These are phyloP conservation scores for Nemophila menziesii DNA, from an alignment of 257 asterid genomes.

Conservation along the genomic window DNA sequence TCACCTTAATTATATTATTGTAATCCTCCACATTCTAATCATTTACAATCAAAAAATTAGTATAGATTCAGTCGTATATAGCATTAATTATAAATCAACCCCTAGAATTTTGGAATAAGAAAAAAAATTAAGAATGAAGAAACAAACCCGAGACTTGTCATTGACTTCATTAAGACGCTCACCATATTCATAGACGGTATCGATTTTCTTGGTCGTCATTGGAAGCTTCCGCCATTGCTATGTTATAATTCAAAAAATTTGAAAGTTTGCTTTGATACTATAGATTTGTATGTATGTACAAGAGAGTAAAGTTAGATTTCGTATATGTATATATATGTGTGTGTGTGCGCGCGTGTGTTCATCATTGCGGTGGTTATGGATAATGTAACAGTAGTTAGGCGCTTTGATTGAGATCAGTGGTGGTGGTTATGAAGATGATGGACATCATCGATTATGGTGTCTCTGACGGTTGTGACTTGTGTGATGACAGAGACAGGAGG, in stretches of 20 bases:
- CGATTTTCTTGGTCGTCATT: constrained; percentile 56
- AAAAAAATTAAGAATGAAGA: neutral
- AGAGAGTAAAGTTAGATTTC: neutral
- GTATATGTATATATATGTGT: no score
- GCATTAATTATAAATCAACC: constrained; percentile 13
- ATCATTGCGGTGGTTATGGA: no score
- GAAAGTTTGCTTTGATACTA: neutral
- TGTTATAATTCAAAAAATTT: no score
- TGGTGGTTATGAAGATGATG: no score
- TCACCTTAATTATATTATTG: constrained; percentile 61
- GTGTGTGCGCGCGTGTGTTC: no score
- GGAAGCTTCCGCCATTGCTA: constrained; percentile 32
- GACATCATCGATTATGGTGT: no score
- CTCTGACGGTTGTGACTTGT: no score
- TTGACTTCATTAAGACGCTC: constrained; percentile 72
- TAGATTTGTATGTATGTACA: no score
- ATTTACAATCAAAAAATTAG: constrained; percentile 5
- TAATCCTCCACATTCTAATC: constrained; percentile 58
- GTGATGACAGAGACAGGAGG: no score
- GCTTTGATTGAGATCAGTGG: no score
- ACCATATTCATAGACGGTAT: constrained; percentile 77
- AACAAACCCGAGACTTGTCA: constrained; percentile 75
- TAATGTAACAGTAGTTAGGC: no score
- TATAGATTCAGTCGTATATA: neutral
- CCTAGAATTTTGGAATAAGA: constrained; percentile 19